phyloP scores from a whole-genome alignment of 768 basidiomycete genomes.

The Lentinula edodes region DNA sequence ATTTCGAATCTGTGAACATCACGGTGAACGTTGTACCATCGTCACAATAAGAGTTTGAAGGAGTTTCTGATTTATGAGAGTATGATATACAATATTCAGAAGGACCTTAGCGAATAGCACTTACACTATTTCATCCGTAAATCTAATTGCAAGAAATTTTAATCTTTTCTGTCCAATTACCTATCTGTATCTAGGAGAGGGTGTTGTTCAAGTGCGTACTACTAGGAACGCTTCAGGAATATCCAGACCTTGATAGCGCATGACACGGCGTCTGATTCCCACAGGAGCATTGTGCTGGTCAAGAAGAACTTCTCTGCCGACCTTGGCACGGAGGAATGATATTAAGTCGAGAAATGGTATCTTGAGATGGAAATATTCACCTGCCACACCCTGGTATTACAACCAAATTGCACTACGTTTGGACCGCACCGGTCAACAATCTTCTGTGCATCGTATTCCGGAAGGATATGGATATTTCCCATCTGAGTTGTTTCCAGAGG shows the following conservation, averaged over 20 bases:
- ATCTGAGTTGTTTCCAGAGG: background rate
- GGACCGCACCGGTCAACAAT: conserved; percentile 1
- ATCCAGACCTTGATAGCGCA: conserved; percentile 5
- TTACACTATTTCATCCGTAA: background rate
- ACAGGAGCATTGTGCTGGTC: background rate
- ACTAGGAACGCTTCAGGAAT: conserved; percentile 6
- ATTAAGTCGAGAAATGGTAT: background rate
- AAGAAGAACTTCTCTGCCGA: background rate
- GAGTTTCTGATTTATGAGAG: background rate
- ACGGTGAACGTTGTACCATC: background rate
- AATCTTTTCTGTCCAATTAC: too few species aligned
- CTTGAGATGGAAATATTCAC: background rate
- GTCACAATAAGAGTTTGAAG: background rate
- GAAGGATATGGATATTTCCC: background rate
- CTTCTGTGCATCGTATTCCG: background rate
- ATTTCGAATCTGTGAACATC: conserved; percentile 3
- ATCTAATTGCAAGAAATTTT: background rate
- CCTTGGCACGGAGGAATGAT: background rate
- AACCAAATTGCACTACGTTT: conserved; percentile 3
- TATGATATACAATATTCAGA: background rate
- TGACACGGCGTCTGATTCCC: background rate
- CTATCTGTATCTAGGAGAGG: too few species aligned
- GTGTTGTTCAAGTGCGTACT: background rate
- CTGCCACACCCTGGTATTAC: conserved; percentile 7
- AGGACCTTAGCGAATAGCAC: background rate